These are phyloP conservation scores for Fomitopsis pulvina DNA, from an alignment of 768 basidiomycete genomes.

Conservation along the genomic window DNA sequence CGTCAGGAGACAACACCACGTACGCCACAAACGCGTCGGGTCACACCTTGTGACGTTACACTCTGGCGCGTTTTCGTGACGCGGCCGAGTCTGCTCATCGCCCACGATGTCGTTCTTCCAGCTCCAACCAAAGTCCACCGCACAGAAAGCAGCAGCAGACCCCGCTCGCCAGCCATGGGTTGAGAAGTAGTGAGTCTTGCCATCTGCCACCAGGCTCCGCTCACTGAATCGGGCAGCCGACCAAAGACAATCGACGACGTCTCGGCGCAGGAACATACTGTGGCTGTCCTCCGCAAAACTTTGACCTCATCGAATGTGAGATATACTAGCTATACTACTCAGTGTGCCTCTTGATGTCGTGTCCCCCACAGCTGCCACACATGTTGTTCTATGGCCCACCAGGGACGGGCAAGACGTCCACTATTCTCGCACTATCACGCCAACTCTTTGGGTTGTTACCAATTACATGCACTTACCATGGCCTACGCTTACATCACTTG, in stretches of 20 bases:
- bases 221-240: slow-evolving; percentile 45
- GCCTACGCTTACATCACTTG: not conserved
- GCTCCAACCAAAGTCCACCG: slow-evolving; percentile 22
- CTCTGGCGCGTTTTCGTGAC: slow-evolving; percentile 34
- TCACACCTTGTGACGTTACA: slow-evolving; percentile 21
- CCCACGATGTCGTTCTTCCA: slow-evolving; percentile 62
- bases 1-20: no score
- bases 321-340: not conserved
- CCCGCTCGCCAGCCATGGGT: slow-evolving; percentile 88
- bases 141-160: slow-evolving; percentile 33
- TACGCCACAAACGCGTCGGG: slow-evolving; percentile 19
- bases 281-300: slow-evolving; percentile 86
- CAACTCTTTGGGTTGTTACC: slow-evolving; percentile 84
- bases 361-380: slow-evolving; percentile 75
- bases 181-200: slow-evolving; percentile 82
- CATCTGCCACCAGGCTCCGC: not conserved
- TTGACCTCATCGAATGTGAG: slow-evolving; percentile 85
- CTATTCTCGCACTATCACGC: slow-evolving; percentile 88
- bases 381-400: slow-evolving; percentile 99
- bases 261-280: slow-evolving; percentile 94
- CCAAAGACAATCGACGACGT: slow-evolving; percentile 98
- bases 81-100: slow-evolving; percentile 13
- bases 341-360: slow-evolving; percentile 1
- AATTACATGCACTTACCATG: not conserved
- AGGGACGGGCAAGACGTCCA: slow-evolving; percentile 97